Evolutionary conservation across 768 basidiomycete genomes (phyloP).

Genomic region (Tephrocybe sp.): DNA sequence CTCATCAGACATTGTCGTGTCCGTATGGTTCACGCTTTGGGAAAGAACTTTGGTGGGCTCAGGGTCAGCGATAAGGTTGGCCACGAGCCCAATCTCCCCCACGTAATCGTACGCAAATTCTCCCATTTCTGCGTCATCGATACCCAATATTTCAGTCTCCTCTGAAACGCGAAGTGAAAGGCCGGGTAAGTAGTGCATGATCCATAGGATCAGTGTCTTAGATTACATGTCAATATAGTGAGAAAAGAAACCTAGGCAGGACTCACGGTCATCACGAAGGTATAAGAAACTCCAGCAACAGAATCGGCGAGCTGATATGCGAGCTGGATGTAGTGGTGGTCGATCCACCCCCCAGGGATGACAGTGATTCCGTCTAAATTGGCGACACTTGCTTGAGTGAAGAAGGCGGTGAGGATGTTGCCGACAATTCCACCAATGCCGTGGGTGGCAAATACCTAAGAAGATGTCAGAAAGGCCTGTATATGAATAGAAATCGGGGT

Average conservation of each 20-base stretch:
- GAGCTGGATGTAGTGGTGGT: slow-evolving; percentile 79
- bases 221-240: neutral
- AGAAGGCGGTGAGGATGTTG: slow-evolving; percentile 84
- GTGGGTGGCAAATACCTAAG: slow-evolving; percentile 91
- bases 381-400: slow-evolving; percentile 81
- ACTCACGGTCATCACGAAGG: slow-evolving; percentile 75
- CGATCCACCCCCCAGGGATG: slow-evolving; percentile 86
- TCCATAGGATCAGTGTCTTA: slow-evolving; percentile 80
- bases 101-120: slow-evolving; percentile 91
- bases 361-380: slow-evolving; percentile 70
- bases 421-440: slow-evolving; percentile 77
- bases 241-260: neutral
- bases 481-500: too few relatives aligned
- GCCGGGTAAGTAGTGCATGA: slow-evolving; percentile 86
- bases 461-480: too few relatives aligned
- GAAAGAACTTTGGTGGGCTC: too few relatives aligned
- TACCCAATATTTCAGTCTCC: slow-evolving; percentile 75
- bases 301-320: slow-evolving; percentile 85
- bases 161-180: slow-evolving; percentile 68
- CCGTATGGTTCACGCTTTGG: too few relatives aligned
- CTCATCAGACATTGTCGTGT: too few relatives aligned
- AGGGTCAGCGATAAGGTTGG: too few relatives aligned
- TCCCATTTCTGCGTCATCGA: slow-evolving; percentile 90
- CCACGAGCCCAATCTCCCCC: slow-evolving; percentile 59
- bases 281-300: slow-evolving; percentile 61